These are phyloP conservation scores for Tolypocladium ophioglossoides DNA, from an alignment of 2,329 filamentous ascomycete genomes.

Conservation along the genomic window DNA sequence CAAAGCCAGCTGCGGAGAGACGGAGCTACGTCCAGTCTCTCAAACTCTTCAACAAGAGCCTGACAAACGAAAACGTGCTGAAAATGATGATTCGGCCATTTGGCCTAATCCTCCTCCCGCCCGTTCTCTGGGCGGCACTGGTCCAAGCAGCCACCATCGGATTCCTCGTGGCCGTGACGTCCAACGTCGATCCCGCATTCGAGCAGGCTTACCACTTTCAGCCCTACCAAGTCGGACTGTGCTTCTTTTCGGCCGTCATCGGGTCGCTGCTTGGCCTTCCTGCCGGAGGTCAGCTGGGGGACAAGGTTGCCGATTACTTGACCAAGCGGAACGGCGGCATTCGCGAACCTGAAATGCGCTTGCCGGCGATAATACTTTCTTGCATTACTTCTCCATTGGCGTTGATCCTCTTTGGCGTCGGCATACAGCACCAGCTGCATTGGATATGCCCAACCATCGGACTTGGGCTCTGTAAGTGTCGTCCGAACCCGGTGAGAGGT, in stretches of 20 bases:
- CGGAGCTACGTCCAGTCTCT: slow-evolving; percentile 24
- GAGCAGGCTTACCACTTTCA: slow-evolving; percentile 29
- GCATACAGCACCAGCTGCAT: slow-evolving; percentile 33
- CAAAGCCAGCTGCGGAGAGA: slow-evolving; percentile 9
- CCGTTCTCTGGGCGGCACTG: slow-evolving; percentile 44
- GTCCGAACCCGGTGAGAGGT: neutral
- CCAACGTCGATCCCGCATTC: slow-evolving; percentile 38
- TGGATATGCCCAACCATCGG: slow-evolving; percentile 48
- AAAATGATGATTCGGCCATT: slow-evolving; percentile 40
- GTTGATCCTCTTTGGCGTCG: slow-evolving; percentile 35
- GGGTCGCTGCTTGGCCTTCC: slow-evolving; percentile 38
- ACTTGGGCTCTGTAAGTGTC: slow-evolving; percentile 36
- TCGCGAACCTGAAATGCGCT: slow-evolving; percentile 49
- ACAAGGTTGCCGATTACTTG: slow-evolving; percentile 35
- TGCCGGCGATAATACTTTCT: slow-evolving; percentile 41
- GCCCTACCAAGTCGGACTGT: slow-evolving; percentile 37
- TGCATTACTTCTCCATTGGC: slow-evolving; percentile 37
- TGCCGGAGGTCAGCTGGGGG: slow-evolving; percentile 35
- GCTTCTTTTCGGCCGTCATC: slow-evolving; percentile 37
- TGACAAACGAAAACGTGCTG: slow-evolving; percentile 34
- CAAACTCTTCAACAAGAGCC: slow-evolving; percentile 26
- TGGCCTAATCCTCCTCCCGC: slow-evolving; percentile 36
- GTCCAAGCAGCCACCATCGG: slow-evolving; percentile 44
- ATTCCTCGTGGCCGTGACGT: slow-evolving; percentile 43
- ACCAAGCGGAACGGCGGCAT: slow-evolving; percentile 44